Evolutionary conservation across 345 rosid genomes (phyloP), one percentile per base, ranked within the genome.

Genomic region (Melaleuca alternifolia): DNA sequence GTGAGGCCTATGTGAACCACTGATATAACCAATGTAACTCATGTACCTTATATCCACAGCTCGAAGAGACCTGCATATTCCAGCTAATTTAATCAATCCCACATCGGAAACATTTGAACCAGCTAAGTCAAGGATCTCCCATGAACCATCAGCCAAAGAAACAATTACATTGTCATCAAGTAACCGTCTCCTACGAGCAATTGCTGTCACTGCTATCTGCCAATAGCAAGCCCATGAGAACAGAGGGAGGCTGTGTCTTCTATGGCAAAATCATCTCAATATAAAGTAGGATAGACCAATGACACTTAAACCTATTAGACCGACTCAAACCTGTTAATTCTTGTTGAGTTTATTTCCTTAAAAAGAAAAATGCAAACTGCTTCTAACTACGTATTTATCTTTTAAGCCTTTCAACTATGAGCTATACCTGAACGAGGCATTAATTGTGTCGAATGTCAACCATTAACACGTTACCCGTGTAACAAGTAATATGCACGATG

Each of bases 21-120:
- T 16, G 5, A 50, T 37, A 24, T 33, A 61, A 77, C 33, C 6
- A 2, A 50, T 57, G 53, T 50, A 88, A 82, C 23, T 26, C 8
- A 41, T 61, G 12, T 89, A 95, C 99, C 99, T 97, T 90, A 94
- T 94, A 91, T 97, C 99, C 56, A 94, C 91, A 86, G 99, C 97
- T 84, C 94, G 91, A 82, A 97, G 93, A 87, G 90, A 93, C 86
- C 86, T 92, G 93, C 98, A 96, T 10, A 85, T 87, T 87, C 89
- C 89, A 5, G 97, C 93, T 79, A 95, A 91, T 89, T 91, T 90
- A 26, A 86, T 91, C 83, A 97, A 86, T 83, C 97, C 97, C 79
- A 92, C 87, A 90, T 96, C 92, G 10, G 97, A 86, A 77, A 97
- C 93, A 85, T 94, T 92, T 37, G 99, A 96, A 76, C 97, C 94